Percentiles rank a stretch among this genome's conserved stretches.
Evolutionary conservation across 2,329 filamentous ascomycete species (phyloP).

Genomic region (Arthroderma uncinatum): DNA sequence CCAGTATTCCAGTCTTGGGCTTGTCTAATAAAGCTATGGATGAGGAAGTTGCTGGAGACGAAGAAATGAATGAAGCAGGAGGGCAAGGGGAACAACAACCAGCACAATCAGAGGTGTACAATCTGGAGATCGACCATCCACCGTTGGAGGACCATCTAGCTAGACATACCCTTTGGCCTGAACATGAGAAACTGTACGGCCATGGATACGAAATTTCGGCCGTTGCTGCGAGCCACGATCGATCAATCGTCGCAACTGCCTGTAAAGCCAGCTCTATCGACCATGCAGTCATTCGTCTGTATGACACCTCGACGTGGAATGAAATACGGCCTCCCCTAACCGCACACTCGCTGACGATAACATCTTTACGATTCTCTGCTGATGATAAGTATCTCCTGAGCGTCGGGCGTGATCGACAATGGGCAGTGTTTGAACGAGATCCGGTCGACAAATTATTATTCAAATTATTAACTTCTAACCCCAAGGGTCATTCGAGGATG

Average conservation of each 20-base stretch:
- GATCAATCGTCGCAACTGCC: slow-evolving; percentile 70
- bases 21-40: slow-evolving; percentile 91
- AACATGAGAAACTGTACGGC: slow-evolving; percentile 91
- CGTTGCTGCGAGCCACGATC: slow-evolving; percentile 65
- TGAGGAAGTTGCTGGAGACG: slow-evolving; percentile 36
- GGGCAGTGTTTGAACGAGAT: slow-evolving; percentile 63
- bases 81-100: slow-evolving; percentile 13
- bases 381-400: slow-evolving; percentile 69
- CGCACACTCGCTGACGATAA: slow-evolving; percentile 80
- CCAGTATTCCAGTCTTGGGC: slow-evolving; percentile 87
- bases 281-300: slow-evolving; percentile 86
- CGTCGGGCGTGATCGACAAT: slow-evolving; percentile 83
- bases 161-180: slow-evolving; percentile 86
- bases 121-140: slow-evolving; percentile 58
- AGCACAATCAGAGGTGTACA: slow-evolving; percentile 36
- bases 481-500: slow-evolving; percentile 85
- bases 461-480: slow-evolving; percentile 51
- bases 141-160: slow-evolving; percentile 84
- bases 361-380: slow-evolving; percentile 64
- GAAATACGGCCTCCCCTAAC: slow-evolving; percentile 72
- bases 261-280: slow-evolving; percentile 88
- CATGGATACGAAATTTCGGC: slow-evolving; percentile 95
- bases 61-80: slow-evolving; percentile 39
- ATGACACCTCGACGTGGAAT: slow-evolving; percentile 77
- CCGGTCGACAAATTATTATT: slow-evolving; percentile 39